Evolutionary conservation across 768 basidiomycete genomes (phyloP), one percentile per base, ranked within the genome.

Genomic region (Hygrocybe punicea): DNA sequence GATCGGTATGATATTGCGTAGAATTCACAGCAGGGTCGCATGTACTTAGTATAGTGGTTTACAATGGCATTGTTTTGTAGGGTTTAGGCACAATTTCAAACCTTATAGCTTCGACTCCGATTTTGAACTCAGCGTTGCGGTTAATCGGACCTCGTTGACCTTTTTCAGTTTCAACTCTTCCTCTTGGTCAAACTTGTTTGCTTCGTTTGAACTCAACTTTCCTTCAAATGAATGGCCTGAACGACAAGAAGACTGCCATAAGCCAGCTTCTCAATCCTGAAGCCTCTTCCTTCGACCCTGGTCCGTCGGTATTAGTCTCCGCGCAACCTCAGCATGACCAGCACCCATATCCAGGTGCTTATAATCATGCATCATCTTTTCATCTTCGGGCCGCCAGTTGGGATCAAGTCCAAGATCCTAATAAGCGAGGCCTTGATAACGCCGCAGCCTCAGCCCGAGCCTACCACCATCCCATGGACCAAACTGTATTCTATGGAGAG

Each of bases 341-440:
- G 19, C 54, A 62, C 50, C 29, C 39, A 39, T 54, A 55, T 3
- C 40, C 65, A 16, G 17, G 4, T 23, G 51, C 63, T 23, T 76
- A 68, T 59, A 52, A 45, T 4, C 56, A 71, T 34, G 61, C 55
- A 10, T 54, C 73, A 10, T 67, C 78, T 21, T 87, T 77, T 62
- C 77, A 81, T 63, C 79, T 87, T n/a, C 78, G 83, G 39, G 81
- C 84, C 10, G 86, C 86, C 5, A 83, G 70, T 63, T 87, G 86
- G 84, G 68, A 65, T 19, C 35, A 52, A 21, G 60, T 60, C 1
- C 25, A 71, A 61, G 47, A 70, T 62, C 51, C 75, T 71, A 59
- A 69, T 65, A 67, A 71, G 68, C 61, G 74, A 68, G 69, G 73
- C 47, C 63, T 67, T 50, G 69, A 72, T 35, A 71, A 72, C 57